A percentile compares a stretch with the other conserved stretches of the same genome.
These are phyloP conservation scores for Aspergillus quadricinctus DNA, from an alignment of 2,329 filamentous ascomycete species.

Conservation along the genomic window DNA sequence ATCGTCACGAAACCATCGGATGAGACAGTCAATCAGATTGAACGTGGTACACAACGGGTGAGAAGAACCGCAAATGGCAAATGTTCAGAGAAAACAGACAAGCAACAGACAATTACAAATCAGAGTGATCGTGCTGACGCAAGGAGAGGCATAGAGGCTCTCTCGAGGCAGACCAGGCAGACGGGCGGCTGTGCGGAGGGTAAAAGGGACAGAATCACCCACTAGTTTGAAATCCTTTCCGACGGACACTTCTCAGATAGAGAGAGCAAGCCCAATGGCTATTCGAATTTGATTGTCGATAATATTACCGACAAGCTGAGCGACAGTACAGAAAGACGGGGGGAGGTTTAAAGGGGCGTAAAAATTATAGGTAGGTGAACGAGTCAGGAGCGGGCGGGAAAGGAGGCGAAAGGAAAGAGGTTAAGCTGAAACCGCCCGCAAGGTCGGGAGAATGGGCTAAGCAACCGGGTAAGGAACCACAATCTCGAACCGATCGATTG, in stretches of 20 bases:
- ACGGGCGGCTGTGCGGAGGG: not conserved
- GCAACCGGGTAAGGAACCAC: not conserved
- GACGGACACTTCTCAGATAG: not conserved
- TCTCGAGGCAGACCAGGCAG: not conserved
- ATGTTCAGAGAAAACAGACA: conserved; percentile 4
- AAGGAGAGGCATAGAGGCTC: conserved; percentile 10
- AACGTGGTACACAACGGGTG: conserved; percentile 11
- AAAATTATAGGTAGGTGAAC: not conserved
- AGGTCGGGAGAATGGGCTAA: not conserved
- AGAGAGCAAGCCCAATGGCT: not conserved
- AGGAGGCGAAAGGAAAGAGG: not conserved
- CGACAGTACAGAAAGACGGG: not conserved
- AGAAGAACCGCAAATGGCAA: not conserved
- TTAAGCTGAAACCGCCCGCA: not conserved
- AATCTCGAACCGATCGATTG: not conserved
- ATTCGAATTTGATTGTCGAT: not conserved
- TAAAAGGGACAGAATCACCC: not conserved
- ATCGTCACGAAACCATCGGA: conserved; percentile 2
- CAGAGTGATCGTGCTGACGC: conserved; percentile 11
- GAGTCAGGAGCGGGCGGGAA: not conserved
- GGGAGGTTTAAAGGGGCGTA: not conserved
- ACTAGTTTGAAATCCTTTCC: not conserved
- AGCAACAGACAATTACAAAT: conserved; percentile 3
- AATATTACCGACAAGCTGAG: not conserved
- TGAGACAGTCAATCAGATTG: conserved; percentile 2